Percentiles rank a stretch among this genome's conserved stretches.
Evolutionary conservation across 148 eudicot genomes (phyloP).

Genomic region (Arctostaphylos glauca): DNA sequence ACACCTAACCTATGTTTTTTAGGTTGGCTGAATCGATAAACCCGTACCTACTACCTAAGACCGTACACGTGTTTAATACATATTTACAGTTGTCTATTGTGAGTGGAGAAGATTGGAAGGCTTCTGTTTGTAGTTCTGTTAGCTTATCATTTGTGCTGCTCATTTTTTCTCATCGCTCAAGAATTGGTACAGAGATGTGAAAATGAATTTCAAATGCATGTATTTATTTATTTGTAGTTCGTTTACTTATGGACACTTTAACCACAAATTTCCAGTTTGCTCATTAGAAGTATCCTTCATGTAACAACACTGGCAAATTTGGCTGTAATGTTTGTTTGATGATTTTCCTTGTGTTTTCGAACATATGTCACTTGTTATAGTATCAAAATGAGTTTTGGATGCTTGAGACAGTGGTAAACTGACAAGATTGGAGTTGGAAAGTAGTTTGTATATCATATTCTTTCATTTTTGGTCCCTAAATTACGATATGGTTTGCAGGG

Average conservation of each 20-base stretch:
- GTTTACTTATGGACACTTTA: background rate
- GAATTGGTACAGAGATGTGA: background rate
- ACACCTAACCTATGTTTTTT: background rate
- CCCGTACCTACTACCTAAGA: no score
- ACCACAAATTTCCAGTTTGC: background rate
- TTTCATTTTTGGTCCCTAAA: slow-evolving; percentile 1
- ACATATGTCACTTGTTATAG: background rate
- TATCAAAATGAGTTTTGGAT: background rate
- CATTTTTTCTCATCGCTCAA: background rate
- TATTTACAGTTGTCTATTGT: background rate
- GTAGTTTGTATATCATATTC: background rate
- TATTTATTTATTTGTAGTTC: background rate
- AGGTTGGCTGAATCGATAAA: no score
- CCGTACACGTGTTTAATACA: background rate
- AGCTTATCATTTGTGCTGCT: background rate
- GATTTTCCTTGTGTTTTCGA: background rate
- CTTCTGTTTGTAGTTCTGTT: background rate
- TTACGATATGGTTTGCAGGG: slow-evolving; percentile 49
- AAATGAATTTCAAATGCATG: background rate
- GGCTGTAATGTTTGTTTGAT: background rate
- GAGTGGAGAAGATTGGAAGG: background rate
- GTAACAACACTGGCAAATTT: slow-evolving; percentile 1
- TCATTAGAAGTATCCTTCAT: background rate
- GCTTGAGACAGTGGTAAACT: background rate
- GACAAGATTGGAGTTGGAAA: background rate